Evolutionary conservation across 129 eudicot genomes (phyloP).

Genomic region (Helianthus annuus): DNA sequence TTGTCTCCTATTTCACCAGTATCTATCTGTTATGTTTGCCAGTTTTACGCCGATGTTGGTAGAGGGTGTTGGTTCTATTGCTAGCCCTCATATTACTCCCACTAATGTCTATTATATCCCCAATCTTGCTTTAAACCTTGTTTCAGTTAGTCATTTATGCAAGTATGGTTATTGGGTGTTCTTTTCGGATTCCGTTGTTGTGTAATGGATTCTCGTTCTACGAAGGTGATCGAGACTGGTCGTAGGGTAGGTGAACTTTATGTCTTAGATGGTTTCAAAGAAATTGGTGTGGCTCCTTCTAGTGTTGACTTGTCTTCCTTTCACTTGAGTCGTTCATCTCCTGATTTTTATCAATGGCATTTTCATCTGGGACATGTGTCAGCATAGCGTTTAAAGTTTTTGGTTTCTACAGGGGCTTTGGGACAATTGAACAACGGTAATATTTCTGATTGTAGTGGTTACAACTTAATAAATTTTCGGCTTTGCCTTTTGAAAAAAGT

Average conservation of each 20-base stretch:
- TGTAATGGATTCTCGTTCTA: background rate
- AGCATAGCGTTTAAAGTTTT: too few relatives aligned
- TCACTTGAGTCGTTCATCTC: too few relatives aligned
- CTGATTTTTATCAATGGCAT: too few relatives aligned
- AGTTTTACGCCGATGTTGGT: too few relatives aligned
- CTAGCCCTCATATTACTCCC: background rate
- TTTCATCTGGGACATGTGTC: too few relatives aligned
- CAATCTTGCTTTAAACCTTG: background rate
- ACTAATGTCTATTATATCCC: background rate
- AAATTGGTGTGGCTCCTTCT: background rate
- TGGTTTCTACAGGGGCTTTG: too few relatives aligned
- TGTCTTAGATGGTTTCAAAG: background rate
- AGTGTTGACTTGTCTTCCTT: background rate
- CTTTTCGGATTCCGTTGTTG: background rate
- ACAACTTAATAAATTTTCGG: too few relatives aligned
- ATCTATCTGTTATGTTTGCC: too few relatives aligned
- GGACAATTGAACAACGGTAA: too few relatives aligned
- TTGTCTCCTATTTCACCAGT: too few relatives aligned
- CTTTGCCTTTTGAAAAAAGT: too few relatives aligned
- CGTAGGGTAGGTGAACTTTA: background rate
- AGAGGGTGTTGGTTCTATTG: background rate
- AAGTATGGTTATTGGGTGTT: background rate
- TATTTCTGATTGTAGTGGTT: too few relatives aligned
- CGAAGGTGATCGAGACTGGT: background rate
- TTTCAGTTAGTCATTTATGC: background rate